A percentile compares a stretch with the other conserved stretches of the same genome.
These are phyloP conservation scores for Penicillium lividum DNA, from an alignment of 495 filamentous ascomycete genomes.

Conservation along the genomic window DNA sequence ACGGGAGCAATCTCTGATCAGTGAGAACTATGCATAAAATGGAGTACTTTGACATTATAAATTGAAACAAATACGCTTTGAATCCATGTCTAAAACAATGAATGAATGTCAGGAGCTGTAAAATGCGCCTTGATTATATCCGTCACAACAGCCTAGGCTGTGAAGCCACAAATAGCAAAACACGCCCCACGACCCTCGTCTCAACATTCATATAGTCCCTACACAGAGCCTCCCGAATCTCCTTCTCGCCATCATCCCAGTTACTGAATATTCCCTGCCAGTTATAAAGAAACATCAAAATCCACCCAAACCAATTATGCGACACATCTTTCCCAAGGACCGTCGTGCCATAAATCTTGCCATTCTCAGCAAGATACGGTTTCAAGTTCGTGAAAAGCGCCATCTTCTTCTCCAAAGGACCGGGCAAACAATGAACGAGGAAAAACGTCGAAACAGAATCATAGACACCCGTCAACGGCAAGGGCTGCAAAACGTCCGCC, in stretches of 20 bases:
- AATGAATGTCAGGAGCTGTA: neutral
- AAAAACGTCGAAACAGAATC: constrained; percentile 43
- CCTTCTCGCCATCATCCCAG: constrained; percentile 5
- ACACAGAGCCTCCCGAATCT: constrained; percentile 5
- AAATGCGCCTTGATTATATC: neutral
- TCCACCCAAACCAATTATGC: constrained; percentile 7
- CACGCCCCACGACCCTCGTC: constrained; percentile 9
- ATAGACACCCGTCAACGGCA: neutral
- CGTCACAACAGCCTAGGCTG: constrained; percentile 53
- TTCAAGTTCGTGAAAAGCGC: constrained; percentile 26
- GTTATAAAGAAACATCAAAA: constrained; percentile 8
- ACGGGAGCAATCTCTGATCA: neutral
- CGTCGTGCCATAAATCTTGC: constrained; percentile 35
- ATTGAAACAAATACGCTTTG: neutral
- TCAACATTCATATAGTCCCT: constrained; percentile 6
- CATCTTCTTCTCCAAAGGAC: constrained; percentile 21
- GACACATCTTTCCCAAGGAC: constrained; percentile 21
- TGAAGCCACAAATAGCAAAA: constrained; percentile 35
- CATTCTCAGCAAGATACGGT: constrained; percentile 26
- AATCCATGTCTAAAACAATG: neutral
- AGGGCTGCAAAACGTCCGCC: constrained; percentile 6
- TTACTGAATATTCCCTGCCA: constrained; percentile 6
- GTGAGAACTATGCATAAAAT: neutral
- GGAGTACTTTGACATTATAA: neutral
- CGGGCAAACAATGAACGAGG: constrained; percentile 41